Conservation (phyloP, 768 basidiomycete genomes). For the Lentinus tigrinus region DNA sequence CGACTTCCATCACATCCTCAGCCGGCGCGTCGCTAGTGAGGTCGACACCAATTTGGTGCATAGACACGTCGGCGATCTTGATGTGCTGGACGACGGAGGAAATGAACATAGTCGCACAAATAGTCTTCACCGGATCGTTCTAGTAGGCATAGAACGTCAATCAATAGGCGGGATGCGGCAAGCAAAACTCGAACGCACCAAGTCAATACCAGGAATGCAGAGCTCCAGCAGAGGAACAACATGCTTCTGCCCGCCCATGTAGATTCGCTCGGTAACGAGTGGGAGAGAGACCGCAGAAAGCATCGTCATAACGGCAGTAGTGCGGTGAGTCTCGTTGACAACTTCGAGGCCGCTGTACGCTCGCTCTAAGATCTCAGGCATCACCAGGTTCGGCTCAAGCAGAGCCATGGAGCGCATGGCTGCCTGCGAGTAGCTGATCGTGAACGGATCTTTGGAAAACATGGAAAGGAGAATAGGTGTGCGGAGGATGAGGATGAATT, state of each 20-base stretch:
- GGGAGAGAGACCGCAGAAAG: slow-evolving; percentile 76
- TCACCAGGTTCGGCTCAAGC: slow-evolving; percentile 79
- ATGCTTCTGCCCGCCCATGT: slow-evolving; percentile 87
- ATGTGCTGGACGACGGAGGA: slow-evolving; percentile 70
- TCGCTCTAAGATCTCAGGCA: slow-evolving; percentile 89
- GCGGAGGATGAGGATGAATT: slow-evolving; percentile 77
- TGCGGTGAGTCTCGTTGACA: slow-evolving; percentile 93
- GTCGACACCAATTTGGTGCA: slow-evolving; percentile 54
- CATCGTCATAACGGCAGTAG: slow-evolving; percentile 86
- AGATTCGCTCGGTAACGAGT: slow-evolving; percentile 72
- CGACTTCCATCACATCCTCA: slow-evolving; percentile 55
- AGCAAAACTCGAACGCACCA: slow-evolving; percentile 45
- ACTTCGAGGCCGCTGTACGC: slow-evolving; percentile 91
- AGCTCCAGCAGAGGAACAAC: slow-evolving; percentile 85
- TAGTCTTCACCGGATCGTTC: slow-evolving; percentile 82
- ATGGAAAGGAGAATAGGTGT: slow-evolving; percentile 90
- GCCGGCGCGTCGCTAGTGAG: slow-evolving; percentile 52
- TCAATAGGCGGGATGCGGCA: neutral
- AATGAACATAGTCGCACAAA: slow-evolving; percentile 80
- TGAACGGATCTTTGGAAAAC: slow-evolving; percentile 82
- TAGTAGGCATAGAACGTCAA: slow-evolving; percentile 26
- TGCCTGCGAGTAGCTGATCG: slow-evolving; percentile 79
- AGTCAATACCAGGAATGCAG: slow-evolving; percentile 88
- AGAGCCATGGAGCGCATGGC: slow-evolving; percentile 76
- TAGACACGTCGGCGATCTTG: slow-evolving; percentile 75